phyloP scores from a whole-genome alignment of 139 green algal genomes.

The Eudorina sp. region DNA sequence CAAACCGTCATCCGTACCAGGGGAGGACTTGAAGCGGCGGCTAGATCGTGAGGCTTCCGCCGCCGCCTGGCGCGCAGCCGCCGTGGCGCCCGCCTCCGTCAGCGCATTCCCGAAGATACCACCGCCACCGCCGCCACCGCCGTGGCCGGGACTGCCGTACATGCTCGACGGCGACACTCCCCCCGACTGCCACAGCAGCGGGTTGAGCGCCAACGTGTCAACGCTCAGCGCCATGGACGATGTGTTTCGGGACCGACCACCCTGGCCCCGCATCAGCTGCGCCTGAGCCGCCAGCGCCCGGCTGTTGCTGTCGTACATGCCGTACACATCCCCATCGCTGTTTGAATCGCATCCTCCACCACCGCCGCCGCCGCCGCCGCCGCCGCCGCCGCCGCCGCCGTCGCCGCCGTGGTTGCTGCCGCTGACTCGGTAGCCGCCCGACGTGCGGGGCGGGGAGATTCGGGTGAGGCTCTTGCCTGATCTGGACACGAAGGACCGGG shows the following conservation, averaged over 20 bases:
- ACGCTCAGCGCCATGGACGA: neutral
- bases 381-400: neutral
- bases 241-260: neutral
- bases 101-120: too few species aligned
- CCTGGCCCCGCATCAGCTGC: constrained; percentile 7
- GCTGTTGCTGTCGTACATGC: constrained; percentile 37
- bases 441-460: constrained; percentile 3
- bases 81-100: too few species aligned
- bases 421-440: too few species aligned
- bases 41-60: neutral
- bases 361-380: neutral
- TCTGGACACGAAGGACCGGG: neutral
- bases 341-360: neutral
- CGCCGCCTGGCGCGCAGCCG: too few species aligned
- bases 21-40: neutral
- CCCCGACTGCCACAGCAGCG: constrained; percentile 30
- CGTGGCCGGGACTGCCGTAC: neutral
- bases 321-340: neutral
- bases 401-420: too few species aligned
- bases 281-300: constrained; percentile 38
- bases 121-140: neutral
- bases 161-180: neutral
- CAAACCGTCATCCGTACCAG: neutral
- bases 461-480: neutral
- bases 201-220: constrained; percentile 7